Percentiles rank a stretch among this genome's conserved stretches.
phyloP scores from a whole-genome alignment of 352 stramenopile species.

The Globisporangium rhizosaccharum region DNA sequence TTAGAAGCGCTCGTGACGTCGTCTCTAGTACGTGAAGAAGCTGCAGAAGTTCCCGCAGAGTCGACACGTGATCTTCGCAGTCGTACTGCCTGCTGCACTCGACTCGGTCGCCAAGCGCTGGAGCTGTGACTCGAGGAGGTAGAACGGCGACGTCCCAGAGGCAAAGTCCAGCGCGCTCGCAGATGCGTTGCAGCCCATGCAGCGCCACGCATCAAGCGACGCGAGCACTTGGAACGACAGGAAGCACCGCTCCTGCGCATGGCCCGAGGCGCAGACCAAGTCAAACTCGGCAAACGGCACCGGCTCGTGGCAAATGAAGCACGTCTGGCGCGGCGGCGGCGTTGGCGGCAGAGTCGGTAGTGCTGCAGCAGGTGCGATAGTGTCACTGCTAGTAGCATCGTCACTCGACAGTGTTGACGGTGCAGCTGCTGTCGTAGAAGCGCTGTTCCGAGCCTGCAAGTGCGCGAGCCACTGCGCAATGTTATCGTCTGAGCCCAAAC shows the following conservation, averaged over 20 bases:
- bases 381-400: neutral
- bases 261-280: conserved; percentile 45
- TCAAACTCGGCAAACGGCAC: conserved; percentile 64
- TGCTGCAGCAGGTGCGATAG: neutral
- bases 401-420: neutral
- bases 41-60: conserved; percentile 78
- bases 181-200: conserved; percentile 65
- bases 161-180: conserved; percentile 53
- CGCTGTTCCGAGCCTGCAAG: conserved; percentile 16
- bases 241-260: conserved; percentile 74
- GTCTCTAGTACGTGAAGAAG: conserved; percentile 54
- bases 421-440: too few species aligned
- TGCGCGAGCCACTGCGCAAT: conserved; percentile 31
- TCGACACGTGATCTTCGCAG: conserved; percentile 49
- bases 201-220: conserved; percentile 76
- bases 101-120: neutral
- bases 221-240: conserved; percentile 64
- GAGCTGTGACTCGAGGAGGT: conserved; percentile 37
- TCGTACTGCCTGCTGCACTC: neutral
- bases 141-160: conserved; percentile 42
- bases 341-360: conserved; percentile 11
- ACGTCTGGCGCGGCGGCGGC: conserved; percentile 49
- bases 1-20: neutral
- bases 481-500: conserved; percentile 44
- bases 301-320: conserved; percentile 60